Conservation (phyloP, 768 basidiomycete species). For the Coprinopsis sp. region DNA sequence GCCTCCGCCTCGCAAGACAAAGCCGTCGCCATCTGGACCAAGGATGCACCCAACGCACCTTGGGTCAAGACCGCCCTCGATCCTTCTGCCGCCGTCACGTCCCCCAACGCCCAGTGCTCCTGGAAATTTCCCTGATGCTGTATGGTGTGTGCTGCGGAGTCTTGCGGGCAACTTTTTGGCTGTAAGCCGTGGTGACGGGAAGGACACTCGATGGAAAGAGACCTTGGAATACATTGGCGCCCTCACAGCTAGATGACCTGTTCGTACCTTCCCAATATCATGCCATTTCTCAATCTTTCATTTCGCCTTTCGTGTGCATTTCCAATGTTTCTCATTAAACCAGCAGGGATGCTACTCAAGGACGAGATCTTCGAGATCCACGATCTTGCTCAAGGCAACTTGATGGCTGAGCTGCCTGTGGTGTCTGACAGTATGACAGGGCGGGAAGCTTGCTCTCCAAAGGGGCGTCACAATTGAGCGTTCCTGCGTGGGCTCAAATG, state of each 20-base stretch:
- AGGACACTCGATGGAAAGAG: slow-evolving; percentile 98
- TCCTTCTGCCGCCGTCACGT: slow-evolving; percentile 50
- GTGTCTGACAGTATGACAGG: too few species aligned
- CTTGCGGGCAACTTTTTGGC: slow-evolving; percentile 93
- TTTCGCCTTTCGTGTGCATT: too few species aligned
- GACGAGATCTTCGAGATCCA: too few species aligned
- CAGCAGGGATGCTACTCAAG: too few species aligned
- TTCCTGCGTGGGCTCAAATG: too few species aligned
- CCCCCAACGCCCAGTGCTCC: slow-evolving; percentile 40
- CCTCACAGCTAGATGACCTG: slow-evolving; percentile 64
- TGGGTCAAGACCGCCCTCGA: slow-evolving; percentile 84
- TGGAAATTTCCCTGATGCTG: slow-evolving; percentile 92
- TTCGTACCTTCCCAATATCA: too few species aligned
- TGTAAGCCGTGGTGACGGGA: slow-evolving; percentile 96
- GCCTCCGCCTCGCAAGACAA: slow-evolving; percentile 95
- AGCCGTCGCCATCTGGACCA: slow-evolving; percentile 89
- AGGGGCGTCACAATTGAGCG: too few species aligned
- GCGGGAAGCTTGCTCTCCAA: too few species aligned
- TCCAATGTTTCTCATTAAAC: too few species aligned
- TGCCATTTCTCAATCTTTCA: too few species aligned
- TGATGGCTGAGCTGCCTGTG: too few species aligned
- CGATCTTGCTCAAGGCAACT: too few species aligned
- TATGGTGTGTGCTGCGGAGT: slow-evolving; percentile 98
- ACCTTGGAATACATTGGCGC: slow-evolving; percentile 90
- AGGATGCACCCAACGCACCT: slow-evolving; percentile 64